A percentile compares a stretch with the other conserved stretches of the same genome.
Conservation (phyloP, 805 yeast genomes). For the Teunomyces aglyptinius region DNA sequence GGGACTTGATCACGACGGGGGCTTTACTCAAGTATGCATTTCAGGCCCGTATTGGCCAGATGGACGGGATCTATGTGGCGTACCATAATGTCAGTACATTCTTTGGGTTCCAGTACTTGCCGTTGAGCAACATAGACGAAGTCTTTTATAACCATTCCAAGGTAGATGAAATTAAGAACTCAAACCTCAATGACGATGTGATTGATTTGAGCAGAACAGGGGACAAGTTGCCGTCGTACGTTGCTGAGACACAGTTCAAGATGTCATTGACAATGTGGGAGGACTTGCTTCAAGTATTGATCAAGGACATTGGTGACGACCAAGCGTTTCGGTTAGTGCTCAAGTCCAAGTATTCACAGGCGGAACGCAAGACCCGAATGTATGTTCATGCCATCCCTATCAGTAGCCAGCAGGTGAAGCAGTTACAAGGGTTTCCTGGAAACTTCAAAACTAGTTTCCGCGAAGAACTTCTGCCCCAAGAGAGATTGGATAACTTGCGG, state of each 20-base stretch:
- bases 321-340: slow-evolving; percentile 30
- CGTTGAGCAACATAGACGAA: slow-evolving; percentile 67
- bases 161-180: slow-evolving; percentile 9
- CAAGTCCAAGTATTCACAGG: slow-evolving; percentile 8
- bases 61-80: slow-evolving; percentile 95
- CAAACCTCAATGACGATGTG: slow-evolving; percentile 5
- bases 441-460: slow-evolving; percentile 32
- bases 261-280: slow-evolving; percentile 28
- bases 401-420: slow-evolving; percentile 15
- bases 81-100: slow-evolving; percentile 78
- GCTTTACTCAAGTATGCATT: slow-evolving; percentile 80
- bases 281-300: slow-evolving; percentile 25
- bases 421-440: slow-evolving; percentile 24
- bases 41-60: slow-evolving; percentile 92
- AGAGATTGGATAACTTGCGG: slow-evolving; percentile 21
- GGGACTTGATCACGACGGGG: slow-evolving; percentile 67
- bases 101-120: slow-evolving; percentile 89
- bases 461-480: slow-evolving; percentile 21
- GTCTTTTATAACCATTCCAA: slow-evolving; percentile 25
- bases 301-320: slow-evolving; percentile 22
- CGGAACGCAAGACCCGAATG: slow-evolving; percentile 13
- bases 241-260: slow-evolving; percentile 71
- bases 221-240: slow-evolving; percentile 40
- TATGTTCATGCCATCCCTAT: slow-evolving; percentile 33
- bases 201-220: slow-evolving; percentile 4